Evolutionary conservation across 164 flowering plant genomes (phyloP), one percentile per base, ranked within the genome.

Genomic region (Euptelea pleiosperma): DNA sequence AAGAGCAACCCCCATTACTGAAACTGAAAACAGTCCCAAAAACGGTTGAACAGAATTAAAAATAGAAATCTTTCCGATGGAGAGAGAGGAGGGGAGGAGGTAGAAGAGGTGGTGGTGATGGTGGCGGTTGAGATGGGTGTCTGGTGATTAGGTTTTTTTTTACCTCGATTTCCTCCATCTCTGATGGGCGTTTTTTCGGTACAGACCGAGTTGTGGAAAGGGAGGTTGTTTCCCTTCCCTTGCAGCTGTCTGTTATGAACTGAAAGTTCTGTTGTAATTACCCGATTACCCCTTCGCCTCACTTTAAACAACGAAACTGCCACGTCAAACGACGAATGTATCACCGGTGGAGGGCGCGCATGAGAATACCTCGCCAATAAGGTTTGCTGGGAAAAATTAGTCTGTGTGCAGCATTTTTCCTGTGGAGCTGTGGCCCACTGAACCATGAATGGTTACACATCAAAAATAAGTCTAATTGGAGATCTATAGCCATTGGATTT

Each of bases 191-290:
- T 16, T 48, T 48, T 49, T 41, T 33, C 14, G 45, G 24, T 53
- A 60, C 50, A 29, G 69, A 51, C 63, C 66, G 52, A 28, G 9
- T 34, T 48, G 42, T 35, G 40, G 34, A 39, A 47, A 65, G 57
- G 42, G 45, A 73, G 28, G 62, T 33, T 43, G 34, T 49, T 52
- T 44, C 25, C 26, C 21, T 52, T 56, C 58, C 43, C 44, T 42
- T 12, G 64, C 67, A 79, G 74, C 75, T 77, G 82, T 79, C 87
- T 79, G 87, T 79, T 79, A 79, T 65, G 80, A 82, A 82, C 75
- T 64, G 83, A 79, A 77, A 74, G 64, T 62, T 55, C 49, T 9
- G 26, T 16, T 33, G 12, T 12, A 35, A 18, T 73, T 65, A 67
- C 78, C 43, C 0, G 6, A 41, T 15, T 71, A 10, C 73, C 78